Conservation (phyloP, 495 filamentous ascomycete species). For the Aspergillus bertholletiae region DNA sequence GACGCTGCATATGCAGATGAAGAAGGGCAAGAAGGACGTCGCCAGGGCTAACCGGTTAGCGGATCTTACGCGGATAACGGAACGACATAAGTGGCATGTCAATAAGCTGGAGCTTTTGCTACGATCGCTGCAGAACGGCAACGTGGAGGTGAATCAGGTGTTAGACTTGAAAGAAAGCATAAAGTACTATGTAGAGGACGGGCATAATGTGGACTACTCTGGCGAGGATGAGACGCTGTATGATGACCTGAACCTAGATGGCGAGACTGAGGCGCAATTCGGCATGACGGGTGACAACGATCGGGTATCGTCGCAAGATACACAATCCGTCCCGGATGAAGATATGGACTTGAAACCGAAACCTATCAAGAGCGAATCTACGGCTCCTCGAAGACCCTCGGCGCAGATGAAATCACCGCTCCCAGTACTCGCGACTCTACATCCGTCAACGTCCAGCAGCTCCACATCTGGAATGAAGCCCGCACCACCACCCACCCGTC, state of each 20-base stretch:
- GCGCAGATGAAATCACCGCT: constrained; percentile 91
- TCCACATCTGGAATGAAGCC: constrained; percentile 83
- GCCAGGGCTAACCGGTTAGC: constrained; percentile 81
- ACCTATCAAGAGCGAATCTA: constrained; percentile 36
- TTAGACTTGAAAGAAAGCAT: constrained; percentile 86
- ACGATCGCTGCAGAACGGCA: constrained; percentile 87
- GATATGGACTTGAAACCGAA: constrained; percentile 59
- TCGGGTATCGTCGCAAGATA: constrained; percentile 88
- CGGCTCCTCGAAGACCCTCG: constrained; percentile 69
- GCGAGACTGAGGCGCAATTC: constrained; percentile 78
- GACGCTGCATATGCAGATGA: constrained; percentile 78
- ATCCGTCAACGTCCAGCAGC: constrained; percentile 48
- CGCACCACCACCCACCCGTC: constrained; percentile 77
- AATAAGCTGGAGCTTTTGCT: constrained; percentile 87
- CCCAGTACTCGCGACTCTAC: constrained; percentile 80
- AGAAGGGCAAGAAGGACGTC: constrained; percentile 86
- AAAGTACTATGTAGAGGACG: constrained; percentile 89
- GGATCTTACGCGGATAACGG: constrained; percentile 76
- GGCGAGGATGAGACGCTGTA: constrained; percentile 92
- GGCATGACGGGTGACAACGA: constrained; percentile 82
- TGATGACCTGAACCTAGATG: constrained; percentile 87
- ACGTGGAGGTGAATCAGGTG: constrained; percentile 80
- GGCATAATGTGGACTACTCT: constrained; percentile 76
- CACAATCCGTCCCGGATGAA: constrained; percentile 89
- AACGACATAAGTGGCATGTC: constrained; percentile 95